Percentiles rank a stretch among this genome's conserved stretches.
phyloP scores from a whole-genome alignment of 2,329 filamentous ascomycete genomes.

The Graphiopsis chlorocephala region DNA sequence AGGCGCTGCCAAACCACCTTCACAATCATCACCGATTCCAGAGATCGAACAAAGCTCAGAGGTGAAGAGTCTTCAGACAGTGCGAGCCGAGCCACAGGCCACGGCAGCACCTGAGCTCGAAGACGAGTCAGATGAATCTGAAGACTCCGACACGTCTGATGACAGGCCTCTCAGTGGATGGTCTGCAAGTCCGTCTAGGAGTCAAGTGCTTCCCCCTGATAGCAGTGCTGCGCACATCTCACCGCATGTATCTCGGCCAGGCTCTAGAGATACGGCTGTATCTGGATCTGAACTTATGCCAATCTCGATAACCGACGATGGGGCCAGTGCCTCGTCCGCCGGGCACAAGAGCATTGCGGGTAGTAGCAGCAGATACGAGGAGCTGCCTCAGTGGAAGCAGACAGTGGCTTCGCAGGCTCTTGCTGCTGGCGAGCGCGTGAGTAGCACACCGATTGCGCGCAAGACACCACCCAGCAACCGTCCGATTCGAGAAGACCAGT shows the following conservation, averaged over 20 bases:
- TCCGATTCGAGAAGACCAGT: not conserved
- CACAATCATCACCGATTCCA: slow-evolving; percentile 5
- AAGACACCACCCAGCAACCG: not conserved
- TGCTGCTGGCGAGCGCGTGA: not conserved
- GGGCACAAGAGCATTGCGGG: not conserved
- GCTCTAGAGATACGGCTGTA: not conserved
- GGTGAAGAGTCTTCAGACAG: not conserved
- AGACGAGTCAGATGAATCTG: not conserved
- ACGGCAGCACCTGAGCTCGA: not conserved
- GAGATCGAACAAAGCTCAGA: not conserved
- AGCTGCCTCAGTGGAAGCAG: not conserved
- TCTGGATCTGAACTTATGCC: not conserved
- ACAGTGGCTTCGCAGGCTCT: not conserved
- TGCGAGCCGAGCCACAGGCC: not conserved
- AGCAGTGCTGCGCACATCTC: slow-evolving; percentile 14
- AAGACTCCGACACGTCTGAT: not conserved
- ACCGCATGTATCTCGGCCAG: not conserved
- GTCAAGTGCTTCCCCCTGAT: slow-evolving; percentile 5
- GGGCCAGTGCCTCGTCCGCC: not conserved
- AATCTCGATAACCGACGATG: not conserved
- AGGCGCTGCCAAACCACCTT: slow-evolving; percentile 11
- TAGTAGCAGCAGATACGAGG: not conserved
- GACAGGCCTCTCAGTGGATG: slow-evolving; percentile 1
- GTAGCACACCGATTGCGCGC: not conserved
- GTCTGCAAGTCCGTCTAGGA: slow-evolving; percentile 10